These are phyloP conservation scores for Alternaria solani DNA, from an alignment of 2,329 filamentous ascomycete species.

Conservation along the genomic window DNA sequence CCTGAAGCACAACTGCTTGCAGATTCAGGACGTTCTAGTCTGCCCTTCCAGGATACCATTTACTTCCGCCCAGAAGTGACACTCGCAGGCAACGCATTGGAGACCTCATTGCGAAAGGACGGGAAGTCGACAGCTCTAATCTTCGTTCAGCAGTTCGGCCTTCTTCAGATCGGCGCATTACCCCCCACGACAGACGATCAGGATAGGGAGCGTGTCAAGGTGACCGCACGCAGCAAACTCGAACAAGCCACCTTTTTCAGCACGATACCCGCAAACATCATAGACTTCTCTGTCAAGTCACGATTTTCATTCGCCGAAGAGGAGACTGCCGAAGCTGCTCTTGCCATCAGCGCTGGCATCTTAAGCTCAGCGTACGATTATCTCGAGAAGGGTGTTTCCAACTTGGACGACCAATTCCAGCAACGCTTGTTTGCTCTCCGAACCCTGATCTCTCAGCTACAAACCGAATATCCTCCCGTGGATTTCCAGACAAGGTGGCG, in stretches of 20 bases:
- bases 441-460: slow-evolving; percentile 76
- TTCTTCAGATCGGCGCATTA: slow-evolving; percentile 63
- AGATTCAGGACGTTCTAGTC: slow-evolving; percentile 38
- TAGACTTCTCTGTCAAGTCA: slow-evolving; percentile 78
- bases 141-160: slow-evolving; percentile 65
- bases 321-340: slow-evolving; percentile 78
- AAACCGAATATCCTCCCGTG: slow-evolving; percentile 69
- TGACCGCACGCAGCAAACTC: slow-evolving; percentile 87
- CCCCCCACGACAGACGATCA: slow-evolving; percentile 67
- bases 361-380: slow-evolving; percentile 78
- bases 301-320: slow-evolving; percentile 71
- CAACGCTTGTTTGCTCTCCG: slow-evolving; percentile 76
- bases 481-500: slow-evolving; percentile 76
- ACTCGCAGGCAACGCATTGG: slow-evolving; percentile 60
- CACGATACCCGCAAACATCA: slow-evolving; percentile 79
- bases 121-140: slow-evolving; percentile 56
- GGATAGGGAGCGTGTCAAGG: slow-evolving; percentile 53
- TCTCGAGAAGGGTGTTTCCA: slow-evolving; percentile 75
- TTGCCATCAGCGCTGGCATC: slow-evolving; percentile 82
- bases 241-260: slow-evolving; percentile 97
- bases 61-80: slow-evolving; percentile 70
- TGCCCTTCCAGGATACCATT: slow-evolving; percentile 85
- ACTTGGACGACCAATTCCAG: slow-evolving; percentile 81
- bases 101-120: slow-evolving; percentile 54
- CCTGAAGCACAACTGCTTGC: slow-evolving; percentile 77